Evolutionary conservation across 2,329 filamentous ascomycete genomes (phyloP), one percentile per base, ranked within the genome.

Genomic region (Fusarium sororula): DNA sequence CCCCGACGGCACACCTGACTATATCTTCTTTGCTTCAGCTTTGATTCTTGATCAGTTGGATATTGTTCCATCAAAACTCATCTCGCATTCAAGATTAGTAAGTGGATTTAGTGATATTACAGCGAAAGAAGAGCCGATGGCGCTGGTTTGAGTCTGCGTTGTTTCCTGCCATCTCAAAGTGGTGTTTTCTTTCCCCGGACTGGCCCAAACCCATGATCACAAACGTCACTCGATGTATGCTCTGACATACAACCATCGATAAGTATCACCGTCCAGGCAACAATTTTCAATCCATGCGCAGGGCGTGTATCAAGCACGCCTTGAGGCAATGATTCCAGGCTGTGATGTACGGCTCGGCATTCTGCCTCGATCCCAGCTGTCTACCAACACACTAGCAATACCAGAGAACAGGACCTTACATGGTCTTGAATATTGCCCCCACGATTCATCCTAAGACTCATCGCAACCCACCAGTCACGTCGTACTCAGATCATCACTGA

Each of bases 51-150:
- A 58, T 65, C 58, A 57, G 53, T 73, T 61, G 61, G 57, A 68
- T 39, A 54, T 64, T 56, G 44, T 67, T 74, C 68, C 58, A 57
- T 66, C 50, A 56, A 76, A 66, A 56, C 69, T 79, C 75, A 79
- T 79, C 70, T 78, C 77, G 70, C 67, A 67, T 77, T 76, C 66
- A 70, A 66, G 28, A 78, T 78, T 73, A 72, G 62, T 64, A 73
- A 68, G 77, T 79, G 77, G 77, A 56, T 58, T 75, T 50, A 17
- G 24, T 67, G 68, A 79, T 68, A 79, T 79, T 79, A 75, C 64
- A 73, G 66, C 75, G 77, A 78, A 67, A 72, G 32, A 75, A 73
- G 58, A 75, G 72, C 77, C 75, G 75, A 48, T 67, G 72, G 72
- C 72, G 68, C 70, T 63, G 45, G 54, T 64, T 66, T 74, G 68